These are phyloP conservation scores for Kewa caespitosa DNA, from an alignment of 179 eudicot genomes.

Conservation along the genomic window DNA sequence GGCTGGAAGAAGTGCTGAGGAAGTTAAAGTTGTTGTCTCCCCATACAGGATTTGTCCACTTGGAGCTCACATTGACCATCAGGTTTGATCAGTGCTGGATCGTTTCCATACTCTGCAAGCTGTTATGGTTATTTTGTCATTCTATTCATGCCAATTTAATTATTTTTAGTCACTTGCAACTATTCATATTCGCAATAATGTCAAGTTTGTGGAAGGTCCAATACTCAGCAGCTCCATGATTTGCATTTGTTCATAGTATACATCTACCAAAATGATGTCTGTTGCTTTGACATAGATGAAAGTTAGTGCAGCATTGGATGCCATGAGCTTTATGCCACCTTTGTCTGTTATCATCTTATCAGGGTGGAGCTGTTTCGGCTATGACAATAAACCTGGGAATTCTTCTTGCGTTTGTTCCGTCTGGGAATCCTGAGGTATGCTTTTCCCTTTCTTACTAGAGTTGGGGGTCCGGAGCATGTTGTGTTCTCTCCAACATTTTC, in stretches of 20 bases:
- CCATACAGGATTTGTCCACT: constrained; percentile 98
- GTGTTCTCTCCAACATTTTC: not conserved
- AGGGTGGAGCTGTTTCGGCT: constrained; percentile 98
- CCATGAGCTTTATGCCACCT: not conserved
- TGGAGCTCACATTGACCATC: constrained; percentile 99
- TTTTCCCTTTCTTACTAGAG: constrained; percentile 5
- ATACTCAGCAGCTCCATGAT: not conserved
- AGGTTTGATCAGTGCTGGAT: constrained; percentile 46
- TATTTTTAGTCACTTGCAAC: not conserved
- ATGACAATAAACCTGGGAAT: constrained; percentile 94
- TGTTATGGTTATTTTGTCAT: not conserved
- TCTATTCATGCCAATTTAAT: not conserved
- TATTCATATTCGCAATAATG: not conserved
- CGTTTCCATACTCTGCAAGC: not conserved
- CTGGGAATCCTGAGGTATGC: constrained; percentile 72
- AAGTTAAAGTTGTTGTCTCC: constrained; percentile 78
- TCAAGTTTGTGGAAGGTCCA: not conserved
- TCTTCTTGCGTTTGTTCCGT: constrained; percentile 92
- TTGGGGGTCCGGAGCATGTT: not conserved
- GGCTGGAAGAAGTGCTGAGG: constrained; percentile 49
- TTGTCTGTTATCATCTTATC: constrained; percentile 24
- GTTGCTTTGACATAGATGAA: constrained; percentile 13
- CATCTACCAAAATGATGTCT: not conserved
- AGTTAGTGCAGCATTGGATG: constrained; percentile 1
- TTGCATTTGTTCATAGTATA: not conserved